phyloP scores from a whole-genome alignment of 108 stramenopile genomes.

The Halocafeteria seosinensis region DNA sequence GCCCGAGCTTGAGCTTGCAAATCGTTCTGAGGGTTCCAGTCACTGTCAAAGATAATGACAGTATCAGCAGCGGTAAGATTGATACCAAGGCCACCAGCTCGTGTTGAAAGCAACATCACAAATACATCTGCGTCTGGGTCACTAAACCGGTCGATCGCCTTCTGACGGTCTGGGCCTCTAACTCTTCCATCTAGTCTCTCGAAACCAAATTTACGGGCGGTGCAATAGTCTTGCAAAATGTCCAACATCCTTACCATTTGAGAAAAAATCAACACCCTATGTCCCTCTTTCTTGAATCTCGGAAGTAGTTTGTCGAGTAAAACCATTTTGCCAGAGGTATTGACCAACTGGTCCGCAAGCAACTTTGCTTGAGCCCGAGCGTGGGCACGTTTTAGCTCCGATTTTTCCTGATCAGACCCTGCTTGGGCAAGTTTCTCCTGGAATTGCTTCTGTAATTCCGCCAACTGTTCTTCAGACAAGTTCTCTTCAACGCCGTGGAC shows the following conservation, averaged over 20 bases:
- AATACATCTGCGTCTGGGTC: constrained; percentile 47
- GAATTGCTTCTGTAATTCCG: background rate
- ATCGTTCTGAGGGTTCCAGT: constrained; percentile 97
- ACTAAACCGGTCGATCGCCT: constrained; percentile 73
- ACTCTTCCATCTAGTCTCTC: constrained; percentile 88
- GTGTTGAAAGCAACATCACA: constrained; percentile 82
- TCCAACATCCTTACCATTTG: constrained; percentile 97
- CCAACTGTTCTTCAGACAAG: constrained; percentile 39
- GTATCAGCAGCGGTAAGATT: constrained; percentile 89
- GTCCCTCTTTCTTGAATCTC: constrained; percentile 64
- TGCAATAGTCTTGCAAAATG: constrained; percentile 79
- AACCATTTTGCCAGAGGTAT: constrained; percentile 74
- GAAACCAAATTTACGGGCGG: constrained; percentile 41
- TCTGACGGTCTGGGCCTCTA: constrained; percentile 66
- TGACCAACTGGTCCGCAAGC: constrained; percentile 42
- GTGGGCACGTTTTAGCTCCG: no score
- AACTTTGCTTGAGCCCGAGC: background rate
- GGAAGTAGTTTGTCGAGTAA: constrained; percentile 89
- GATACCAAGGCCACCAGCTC: constrained; percentile 84
- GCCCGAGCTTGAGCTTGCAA: constrained; percentile 75
- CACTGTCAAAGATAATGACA: constrained; percentile 76
- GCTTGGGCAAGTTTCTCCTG: background rate
- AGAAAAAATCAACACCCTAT: constrained; percentile 73
- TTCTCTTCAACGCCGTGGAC: constrained; percentile 37
- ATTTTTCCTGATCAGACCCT: background rate